Conservation (phyloP, 495 filamentous ascomycete genomes). For the Penicillium goetzii region DNA sequence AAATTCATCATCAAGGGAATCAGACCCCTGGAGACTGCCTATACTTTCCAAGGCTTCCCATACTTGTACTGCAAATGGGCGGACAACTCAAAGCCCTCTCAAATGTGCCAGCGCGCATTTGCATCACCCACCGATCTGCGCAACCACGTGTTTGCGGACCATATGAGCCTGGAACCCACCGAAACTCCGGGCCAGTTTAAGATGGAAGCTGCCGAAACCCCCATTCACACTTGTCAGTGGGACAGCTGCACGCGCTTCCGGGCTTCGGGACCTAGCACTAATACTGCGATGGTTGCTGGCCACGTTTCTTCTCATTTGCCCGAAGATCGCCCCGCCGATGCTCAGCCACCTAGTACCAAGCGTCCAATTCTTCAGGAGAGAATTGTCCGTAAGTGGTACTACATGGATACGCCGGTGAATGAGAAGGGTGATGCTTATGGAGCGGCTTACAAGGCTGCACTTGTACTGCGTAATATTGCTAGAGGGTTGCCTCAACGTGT, state of each 20-base stretch:
- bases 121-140: conserved; percentile 64
- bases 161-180: conserved; percentile 61
- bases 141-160: conserved; percentile 70
- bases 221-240: conserved; percentile 46
- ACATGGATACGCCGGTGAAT: conserved; percentile 73
- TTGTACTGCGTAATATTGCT: conserved; percentile 89
- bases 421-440: conserved; percentile 81
- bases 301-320: conserved; percentile 57
- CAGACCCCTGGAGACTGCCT: conserved; percentile 71
- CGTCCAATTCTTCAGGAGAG: conserved; percentile 47
- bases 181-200: conserved; percentile 55
- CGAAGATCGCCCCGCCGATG: conserved; percentile 54
- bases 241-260: conserved; percentile 46
- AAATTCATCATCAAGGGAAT: conserved; percentile 97
- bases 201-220: conserved; percentile 46
- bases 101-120: conserved; percentile 66
- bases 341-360: conserved; percentile 46
- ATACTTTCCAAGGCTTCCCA: conserved; percentile 65
- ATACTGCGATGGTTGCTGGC: conserved; percentile 48
- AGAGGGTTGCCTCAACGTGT: conserved; percentile 62
- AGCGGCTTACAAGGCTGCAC: conserved; percentile 78
- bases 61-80: conserved; percentile 62
- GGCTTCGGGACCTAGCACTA: conserved; percentile 43
- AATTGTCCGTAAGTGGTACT: conserved; percentile 48
- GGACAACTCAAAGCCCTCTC: conserved; percentile 44